Percentiles rank a stretch among this genome's conserved stretches.
These are phyloP conservation scores for Schizochytrium sp. DNA, from an alignment of 108 stramenopile genomes.

Conservation along the genomic window DNA sequence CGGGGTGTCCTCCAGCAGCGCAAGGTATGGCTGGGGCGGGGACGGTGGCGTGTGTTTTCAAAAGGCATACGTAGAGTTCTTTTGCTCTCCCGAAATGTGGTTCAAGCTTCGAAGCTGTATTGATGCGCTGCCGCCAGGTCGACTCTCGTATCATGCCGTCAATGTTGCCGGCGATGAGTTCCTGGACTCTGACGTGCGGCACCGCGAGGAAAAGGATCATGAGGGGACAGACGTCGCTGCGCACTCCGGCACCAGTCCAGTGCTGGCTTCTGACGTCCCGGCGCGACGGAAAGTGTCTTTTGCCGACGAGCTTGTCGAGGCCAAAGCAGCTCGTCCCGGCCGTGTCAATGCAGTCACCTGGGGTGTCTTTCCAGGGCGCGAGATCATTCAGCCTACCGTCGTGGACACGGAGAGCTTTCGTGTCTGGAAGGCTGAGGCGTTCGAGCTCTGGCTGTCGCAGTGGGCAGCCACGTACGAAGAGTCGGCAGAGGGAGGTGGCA, in stretches of 20 bases:
- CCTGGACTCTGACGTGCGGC: neutral
- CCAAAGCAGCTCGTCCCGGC: neutral
- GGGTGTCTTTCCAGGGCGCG: slow-evolving; percentile 37
- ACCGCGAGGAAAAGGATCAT: neutral
- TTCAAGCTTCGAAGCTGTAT: neutral
- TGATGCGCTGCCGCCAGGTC: neutral
- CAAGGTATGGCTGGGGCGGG: slow-evolving; percentile 32
- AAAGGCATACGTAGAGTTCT: slow-evolving; percentile 37
- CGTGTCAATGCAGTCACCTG: slow-evolving; percentile 38
- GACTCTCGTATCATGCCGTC: slow-evolving; percentile 29
- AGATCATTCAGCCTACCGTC: slow-evolving; percentile 43
- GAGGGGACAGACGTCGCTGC: neutral
- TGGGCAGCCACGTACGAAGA: slow-evolving; percentile 24
- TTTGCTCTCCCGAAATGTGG: slow-evolving; percentile 23
- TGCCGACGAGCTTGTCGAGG: slow-evolving; percentile 9
- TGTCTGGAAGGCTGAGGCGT: slow-evolving; percentile 33
- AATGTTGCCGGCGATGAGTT: slow-evolving; percentile 22
- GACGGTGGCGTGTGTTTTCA: slow-evolving; percentile 31
- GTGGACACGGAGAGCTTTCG: slow-evolving; percentile 33
- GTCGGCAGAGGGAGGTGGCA: neutral
- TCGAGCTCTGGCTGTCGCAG: slow-evolving; percentile 28
- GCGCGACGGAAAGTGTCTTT: neutral
- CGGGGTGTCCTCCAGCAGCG: slow-evolving; percentile 17
- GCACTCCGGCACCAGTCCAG: too few relatives aligned
- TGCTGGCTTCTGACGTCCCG: too few relatives aligned